A percentile compares a stretch with the other conserved stretches of the same genome.
Conservation (phyloP, 2,329 filamentous ascomycete genomes). For the Ophiosphaerella korrae region DNA sequence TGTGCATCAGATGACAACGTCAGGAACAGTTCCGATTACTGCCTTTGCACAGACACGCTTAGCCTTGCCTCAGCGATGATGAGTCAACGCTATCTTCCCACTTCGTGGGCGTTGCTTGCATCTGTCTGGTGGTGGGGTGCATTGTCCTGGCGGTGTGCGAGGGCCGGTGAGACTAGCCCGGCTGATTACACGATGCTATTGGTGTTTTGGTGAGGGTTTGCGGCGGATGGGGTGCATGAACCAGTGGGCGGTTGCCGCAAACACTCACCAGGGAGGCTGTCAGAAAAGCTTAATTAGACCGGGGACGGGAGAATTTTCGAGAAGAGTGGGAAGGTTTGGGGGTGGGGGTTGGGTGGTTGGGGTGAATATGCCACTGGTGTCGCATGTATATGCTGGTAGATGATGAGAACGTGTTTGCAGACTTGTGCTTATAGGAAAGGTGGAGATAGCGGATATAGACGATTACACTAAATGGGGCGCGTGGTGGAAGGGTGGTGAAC, state of each 20-base stretch:
- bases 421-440: too few relatives aligned
- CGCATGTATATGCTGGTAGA: too few relatives aligned
- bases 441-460: too few relatives aligned
- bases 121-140: background rate
- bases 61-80: too few relatives aligned
- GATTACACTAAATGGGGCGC: too few relatives aligned
- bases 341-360: too few relatives aligned
- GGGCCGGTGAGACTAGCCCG: background rate
- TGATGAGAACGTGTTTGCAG: too few relatives aligned
- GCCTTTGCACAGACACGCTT: background rate
- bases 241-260: conserved; percentile 24
- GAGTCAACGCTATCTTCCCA: too few relatives aligned
- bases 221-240: conserved; percentile 20
- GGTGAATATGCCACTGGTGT: too few relatives aligned
- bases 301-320: background rate
- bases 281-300: conserved; percentile 19
- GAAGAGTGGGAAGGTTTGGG: too few relatives aligned
- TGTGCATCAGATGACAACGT: conserved; percentile 17
- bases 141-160: background rate
- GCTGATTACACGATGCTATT: background rate
- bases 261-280: conserved; percentile 11
- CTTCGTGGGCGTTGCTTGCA: background rate
- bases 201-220: conserved; percentile 6
- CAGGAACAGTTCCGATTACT: background rate
- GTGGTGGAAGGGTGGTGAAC: background rate